Evolutionary conservation across 2,329 filamentous ascomycete genomes (phyloP).

Genomic region (Colletotrichum brevisporum): DNA sequence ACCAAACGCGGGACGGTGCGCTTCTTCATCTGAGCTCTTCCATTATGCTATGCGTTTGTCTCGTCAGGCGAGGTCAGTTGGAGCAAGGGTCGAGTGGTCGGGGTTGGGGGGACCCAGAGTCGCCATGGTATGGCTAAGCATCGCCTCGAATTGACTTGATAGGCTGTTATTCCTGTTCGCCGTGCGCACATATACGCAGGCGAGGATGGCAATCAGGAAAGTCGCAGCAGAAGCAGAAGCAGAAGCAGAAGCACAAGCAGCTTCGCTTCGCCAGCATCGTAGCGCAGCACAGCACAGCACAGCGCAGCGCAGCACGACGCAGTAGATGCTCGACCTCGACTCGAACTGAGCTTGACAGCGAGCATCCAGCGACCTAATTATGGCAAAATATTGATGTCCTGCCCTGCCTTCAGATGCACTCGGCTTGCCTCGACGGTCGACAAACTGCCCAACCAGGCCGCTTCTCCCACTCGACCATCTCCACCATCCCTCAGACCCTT

Average conservation of each 20-base stretch:
- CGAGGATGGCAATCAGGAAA: slow-evolving; percentile 27
- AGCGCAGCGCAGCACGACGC: background rate
- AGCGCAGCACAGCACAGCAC: slow-evolving; percentile 4
- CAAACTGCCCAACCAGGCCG: slow-evolving; percentile 36
- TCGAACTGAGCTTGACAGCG: slow-evolving; percentile 14
- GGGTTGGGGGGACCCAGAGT: background rate
- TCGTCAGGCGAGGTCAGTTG: slow-evolving; percentile 9
- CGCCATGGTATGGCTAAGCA: slow-evolving; percentile 5
- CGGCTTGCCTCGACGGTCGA: slow-evolving; percentile 35
- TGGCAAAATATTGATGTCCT: slow-evolving; percentile 42
- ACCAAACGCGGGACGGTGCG: slow-evolving; percentile 21
- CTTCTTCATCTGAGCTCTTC: slow-evolving; percentile 21
- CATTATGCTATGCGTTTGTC: slow-evolving; percentile 14
- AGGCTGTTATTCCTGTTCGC: slow-evolving; percentile 34
- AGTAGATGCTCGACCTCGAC: slow-evolving; percentile 10
- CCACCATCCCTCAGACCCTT: slow-evolving; percentile 30
- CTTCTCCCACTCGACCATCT: slow-evolving; percentile 21
- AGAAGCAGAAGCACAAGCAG: background rate
- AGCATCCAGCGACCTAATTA: slow-evolving; percentile 37
- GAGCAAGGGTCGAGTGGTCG: background rate
- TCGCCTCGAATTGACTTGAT: slow-evolving; percentile 29
- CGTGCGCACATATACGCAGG: slow-evolving; percentile 31
- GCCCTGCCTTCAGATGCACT: slow-evolving; percentile 27
- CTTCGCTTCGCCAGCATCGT: slow-evolving; percentile 14
- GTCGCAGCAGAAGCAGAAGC: background rate